These are phyloP conservation scores for Zymoseptoria brevis DNA, from an alignment of 2,329 filamentous ascomycete genomes.

Conservation along the genomic window DNA sequence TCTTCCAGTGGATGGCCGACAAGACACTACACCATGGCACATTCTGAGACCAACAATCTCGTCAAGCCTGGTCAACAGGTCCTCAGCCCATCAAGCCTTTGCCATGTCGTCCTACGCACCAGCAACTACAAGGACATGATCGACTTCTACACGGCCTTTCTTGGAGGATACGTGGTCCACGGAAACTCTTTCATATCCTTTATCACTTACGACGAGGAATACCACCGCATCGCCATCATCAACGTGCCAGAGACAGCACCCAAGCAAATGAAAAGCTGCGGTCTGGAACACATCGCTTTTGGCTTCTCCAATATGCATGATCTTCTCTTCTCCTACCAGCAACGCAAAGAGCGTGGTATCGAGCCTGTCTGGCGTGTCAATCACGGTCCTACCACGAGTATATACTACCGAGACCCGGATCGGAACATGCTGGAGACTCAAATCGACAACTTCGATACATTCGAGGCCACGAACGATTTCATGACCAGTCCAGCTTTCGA, in stretches of 20 bases:
- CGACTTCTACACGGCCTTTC: slow-evolving; percentile 20
- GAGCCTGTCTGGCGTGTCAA: slow-evolving; percentile 18
- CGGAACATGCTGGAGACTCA: slow-evolving; percentile 14
- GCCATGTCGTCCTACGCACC: slow-evolving; percentile 22
- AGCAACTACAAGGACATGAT: slow-evolving; percentile 15
- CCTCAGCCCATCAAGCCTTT: slow-evolving; percentile 13
- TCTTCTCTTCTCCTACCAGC: slow-evolving; percentile 13
- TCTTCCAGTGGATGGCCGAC: not conserved
- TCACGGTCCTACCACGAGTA: slow-evolving; percentile 15
- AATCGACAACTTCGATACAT: slow-evolving; percentile 17
- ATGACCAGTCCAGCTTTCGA: slow-evolving; percentile 27
- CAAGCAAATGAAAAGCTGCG: slow-evolving; percentile 10
- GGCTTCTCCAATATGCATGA: slow-evolving; percentile 11
- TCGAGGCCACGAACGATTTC: slow-evolving; percentile 32
- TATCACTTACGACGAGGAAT: slow-evolving; percentile 21
- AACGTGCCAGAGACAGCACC: slow-evolving; percentile 3
- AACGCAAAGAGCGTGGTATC: slow-evolving; percentile 15
- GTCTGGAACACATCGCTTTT: slow-evolving; percentile 23
- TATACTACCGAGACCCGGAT: slow-evolving; percentile 21
- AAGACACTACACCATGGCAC: not conserved
- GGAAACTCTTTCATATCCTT: slow-evolving; percentile 14
- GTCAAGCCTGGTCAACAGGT: slow-evolving; percentile 11
- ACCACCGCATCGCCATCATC: slow-evolving; percentile 21
- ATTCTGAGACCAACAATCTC: not conserved
- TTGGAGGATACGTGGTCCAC: slow-evolving; percentile 13